Conservation (phyloP, 2,329 filamentous ascomycete genomes). For the Alternaria sp. region DNA sequence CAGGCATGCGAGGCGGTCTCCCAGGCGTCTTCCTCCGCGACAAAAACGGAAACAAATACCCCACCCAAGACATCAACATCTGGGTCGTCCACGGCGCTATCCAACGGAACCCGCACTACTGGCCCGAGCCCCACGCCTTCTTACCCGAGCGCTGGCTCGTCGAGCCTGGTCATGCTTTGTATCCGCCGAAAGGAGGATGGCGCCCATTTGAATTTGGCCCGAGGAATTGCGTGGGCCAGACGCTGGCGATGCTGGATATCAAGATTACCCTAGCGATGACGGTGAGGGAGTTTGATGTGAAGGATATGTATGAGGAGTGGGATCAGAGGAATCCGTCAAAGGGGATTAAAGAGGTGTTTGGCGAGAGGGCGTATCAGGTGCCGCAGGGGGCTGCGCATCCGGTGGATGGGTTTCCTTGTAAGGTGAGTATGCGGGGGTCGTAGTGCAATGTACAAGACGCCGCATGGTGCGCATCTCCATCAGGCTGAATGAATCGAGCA, state of each 20-base stretch:
- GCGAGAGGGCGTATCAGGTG: conserved; percentile 19
- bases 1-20: conserved; percentile 32
- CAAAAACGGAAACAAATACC: conserved; percentile 26
- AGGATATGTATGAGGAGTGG: conserved; percentile 21
- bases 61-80: conserved; percentile 24
- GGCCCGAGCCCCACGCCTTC: conserved; percentile 27
- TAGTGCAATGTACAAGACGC: not conserved
- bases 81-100: conserved; percentile 25
- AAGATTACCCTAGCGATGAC: conserved; percentile 21
- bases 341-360: conserved; percentile 4
- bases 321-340: conserved; percentile 7
- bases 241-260: conserved; percentile 23
- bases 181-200: conserved; percentile 27
- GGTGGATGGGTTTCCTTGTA: conserved; percentile 48
- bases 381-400: conserved; percentile 23
- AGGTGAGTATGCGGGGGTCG: not conserved
- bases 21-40: conserved; percentile 21
- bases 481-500: not conserved
- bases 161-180: conserved; percentile 16
- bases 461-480: not conserved
- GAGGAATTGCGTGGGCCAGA: conserved; percentile 31
- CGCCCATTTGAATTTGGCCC: conserved; percentile 51
- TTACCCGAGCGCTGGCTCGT: conserved; percentile 34
- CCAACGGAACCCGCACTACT: conserved; percentile 24
- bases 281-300: conserved; percentile 27